These are phyloP conservation scores for Houttuynia cordata DNA, from an alignment of 164 flowering plant species.

Conservation along the genomic window DNA sequence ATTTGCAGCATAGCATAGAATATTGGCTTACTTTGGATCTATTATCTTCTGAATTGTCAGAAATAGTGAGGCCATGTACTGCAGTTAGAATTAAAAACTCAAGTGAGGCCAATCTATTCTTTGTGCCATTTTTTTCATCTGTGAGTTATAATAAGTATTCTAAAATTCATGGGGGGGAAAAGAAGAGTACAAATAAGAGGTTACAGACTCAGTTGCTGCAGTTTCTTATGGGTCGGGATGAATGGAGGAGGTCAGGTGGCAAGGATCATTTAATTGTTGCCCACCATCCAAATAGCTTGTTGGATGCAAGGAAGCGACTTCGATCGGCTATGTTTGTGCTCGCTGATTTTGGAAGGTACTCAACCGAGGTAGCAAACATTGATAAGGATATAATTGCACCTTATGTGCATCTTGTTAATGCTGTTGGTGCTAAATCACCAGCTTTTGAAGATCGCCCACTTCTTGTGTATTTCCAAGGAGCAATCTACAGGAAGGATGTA, in stretches of 20 bases:
- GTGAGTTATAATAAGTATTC: constrained; percentile 73
- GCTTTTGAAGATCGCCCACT: constrained; percentile 42
- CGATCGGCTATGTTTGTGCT: constrained; percentile 81
- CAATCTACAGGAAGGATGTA: too few relatives aligned
- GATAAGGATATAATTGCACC: constrained; percentile 86
- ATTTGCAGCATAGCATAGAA: constrained; percentile 80
- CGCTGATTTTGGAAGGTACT: constrained; percentile 92
- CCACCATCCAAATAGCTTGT: constrained; percentile 94
- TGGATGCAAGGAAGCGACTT: constrained; percentile 46
- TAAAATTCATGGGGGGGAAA: constrained; percentile 39
- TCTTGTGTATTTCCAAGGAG: constrained; percentile 76
- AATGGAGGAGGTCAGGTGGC: constrained; percentile 68
- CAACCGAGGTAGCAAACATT: constrained; percentile 48
- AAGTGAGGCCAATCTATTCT: constrained; percentile 62
- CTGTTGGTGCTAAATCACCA: too few relatives aligned
- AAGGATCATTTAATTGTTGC: constrained; percentile 74
- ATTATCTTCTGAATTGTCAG: constrained; percentile 37
- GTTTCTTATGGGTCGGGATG: constrained; percentile 40
- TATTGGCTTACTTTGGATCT: constrained; percentile 94
- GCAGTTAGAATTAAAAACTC: constrained; percentile 65
- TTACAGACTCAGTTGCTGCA: constrained; percentile 59
- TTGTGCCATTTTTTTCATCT: constrained; percentile 91
- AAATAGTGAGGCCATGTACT: constrained; percentile 31
- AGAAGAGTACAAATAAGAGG: constrained; percentile 36
- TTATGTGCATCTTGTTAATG: constrained; percentile 63